Conservation (phyloP, 2,329 filamentous ascomycete genomes). For the Ceratocystis huliohia region DNA sequence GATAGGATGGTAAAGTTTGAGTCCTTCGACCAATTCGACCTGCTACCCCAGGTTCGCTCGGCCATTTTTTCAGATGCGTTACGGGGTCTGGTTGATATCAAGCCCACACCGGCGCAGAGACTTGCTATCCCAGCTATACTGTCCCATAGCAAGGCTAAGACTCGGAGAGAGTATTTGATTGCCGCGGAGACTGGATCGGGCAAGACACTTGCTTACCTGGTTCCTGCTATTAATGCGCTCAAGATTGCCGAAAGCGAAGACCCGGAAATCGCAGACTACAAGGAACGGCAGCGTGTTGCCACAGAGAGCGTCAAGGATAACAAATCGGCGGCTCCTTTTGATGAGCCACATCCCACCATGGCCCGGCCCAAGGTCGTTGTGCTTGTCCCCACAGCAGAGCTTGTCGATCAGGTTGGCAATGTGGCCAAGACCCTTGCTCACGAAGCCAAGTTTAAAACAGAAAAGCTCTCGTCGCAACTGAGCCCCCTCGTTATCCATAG, state of each 20-base stretch:
- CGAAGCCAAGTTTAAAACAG: slow-evolving; percentile 72
- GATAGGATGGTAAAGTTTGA: slow-evolving; percentile 52
- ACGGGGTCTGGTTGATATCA: slow-evolving; percentile 58
- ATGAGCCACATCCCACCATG: slow-evolving; percentile 58
- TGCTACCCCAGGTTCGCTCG: slow-evolving; percentile 58
- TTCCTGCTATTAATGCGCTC: slow-evolving; percentile 73
- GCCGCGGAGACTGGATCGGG: slow-evolving; percentile 95
- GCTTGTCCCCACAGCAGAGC: slow-evolving; percentile 80
- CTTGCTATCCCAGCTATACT: slow-evolving; percentile 76
- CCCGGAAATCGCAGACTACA: slow-evolving; percentile 43
- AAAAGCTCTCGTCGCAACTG: slow-evolving; percentile 66
- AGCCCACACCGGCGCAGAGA: slow-evolving; percentile 78
- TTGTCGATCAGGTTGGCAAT: slow-evolving; percentile 73
- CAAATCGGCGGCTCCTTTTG: slow-evolving; percentile 47
- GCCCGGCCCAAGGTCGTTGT: slow-evolving; percentile 74
- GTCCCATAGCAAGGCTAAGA: slow-evolving; percentile 34
- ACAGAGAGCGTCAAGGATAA: slow-evolving; percentile 42
- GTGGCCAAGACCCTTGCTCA: slow-evolving; percentile 77
- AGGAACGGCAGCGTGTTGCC: slow-evolving; percentile 42
- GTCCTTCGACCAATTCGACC: slow-evolving; percentile 66
- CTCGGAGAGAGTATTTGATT: slow-evolving; percentile 53
- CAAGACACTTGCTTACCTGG: slow-evolving; percentile 85
- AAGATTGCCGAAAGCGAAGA: slow-evolving; percentile 61
- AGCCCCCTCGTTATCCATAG: slow-evolving; percentile 69
- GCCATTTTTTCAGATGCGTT: slow-evolving; percentile 64